Percentiles rank a stretch among this genome's conserved stretches.
phyloP scores from a whole-genome alignment of 192 early-diverging fungal genomes.

The Mortierella hygrophila region DNA sequence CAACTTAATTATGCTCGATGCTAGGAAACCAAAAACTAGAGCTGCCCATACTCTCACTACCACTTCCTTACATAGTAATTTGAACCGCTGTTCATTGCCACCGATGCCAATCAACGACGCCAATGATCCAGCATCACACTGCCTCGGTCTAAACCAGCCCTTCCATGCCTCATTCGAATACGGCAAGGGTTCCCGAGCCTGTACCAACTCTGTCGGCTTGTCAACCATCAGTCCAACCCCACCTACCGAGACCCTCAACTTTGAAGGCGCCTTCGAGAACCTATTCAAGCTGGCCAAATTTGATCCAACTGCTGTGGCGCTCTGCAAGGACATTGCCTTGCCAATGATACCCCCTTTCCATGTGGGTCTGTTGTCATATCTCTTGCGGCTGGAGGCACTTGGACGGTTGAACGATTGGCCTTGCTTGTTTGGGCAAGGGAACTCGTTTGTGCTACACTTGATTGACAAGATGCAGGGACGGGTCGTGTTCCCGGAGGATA shows the following conservation, averaged over 20 bases:
- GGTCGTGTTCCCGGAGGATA: constrained; percentile 3
- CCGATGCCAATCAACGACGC: constrained; percentile 11
- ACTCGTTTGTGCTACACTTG: constrained; percentile 35
- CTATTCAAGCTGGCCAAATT: constrained; percentile 22
- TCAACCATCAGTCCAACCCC: not conserved
- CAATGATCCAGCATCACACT: constrained; percentile 35
- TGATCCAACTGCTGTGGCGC: not conserved
- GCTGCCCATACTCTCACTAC: not conserved
- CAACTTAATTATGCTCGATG: too few relatives aligned
- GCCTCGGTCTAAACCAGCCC: constrained; percentile 24
- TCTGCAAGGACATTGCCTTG: constrained; percentile 29
- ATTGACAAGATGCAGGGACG: constrained; percentile 32
- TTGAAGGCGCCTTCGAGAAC: constrained; percentile 24
- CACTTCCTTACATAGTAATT: not conserved
- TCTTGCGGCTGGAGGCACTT: constrained; percentile 30
- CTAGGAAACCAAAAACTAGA: not conserved
- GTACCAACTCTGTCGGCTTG: not conserved
- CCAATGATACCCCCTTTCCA: constrained; percentile 23
- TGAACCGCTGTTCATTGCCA: not conserved
- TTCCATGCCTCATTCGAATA: constrained; percentile 1
- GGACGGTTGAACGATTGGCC: constrained; percentile 40
- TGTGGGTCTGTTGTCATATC: constrained; percentile 25
- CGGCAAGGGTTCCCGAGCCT: constrained; percentile 9
- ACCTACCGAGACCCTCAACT: constrained; percentile 11
- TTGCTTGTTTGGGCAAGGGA: constrained; percentile 30